These are phyloP conservation scores for Globisporangium takayamanum DNA, from an alignment of 352 stramenopile species.

Conservation along the genomic window DNA sequence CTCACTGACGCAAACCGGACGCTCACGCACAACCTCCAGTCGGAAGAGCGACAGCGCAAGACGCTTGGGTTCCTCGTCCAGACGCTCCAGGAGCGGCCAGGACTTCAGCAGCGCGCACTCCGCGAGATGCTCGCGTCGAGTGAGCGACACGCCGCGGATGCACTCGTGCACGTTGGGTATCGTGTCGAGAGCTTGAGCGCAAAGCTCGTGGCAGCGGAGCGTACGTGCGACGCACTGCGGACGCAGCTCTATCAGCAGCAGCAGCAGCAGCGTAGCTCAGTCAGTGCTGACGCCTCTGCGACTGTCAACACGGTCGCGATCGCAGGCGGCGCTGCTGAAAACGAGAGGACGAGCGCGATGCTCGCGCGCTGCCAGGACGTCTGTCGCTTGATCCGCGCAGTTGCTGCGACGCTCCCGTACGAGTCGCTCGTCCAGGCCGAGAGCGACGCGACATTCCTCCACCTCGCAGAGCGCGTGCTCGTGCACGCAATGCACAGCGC, in stretches of 20 bases:
- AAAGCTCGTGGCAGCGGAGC: slow-evolving; percentile 11
- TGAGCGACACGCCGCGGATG: slow-evolving; percentile 26
- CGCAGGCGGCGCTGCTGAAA: not conserved
- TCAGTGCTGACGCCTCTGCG: too few species aligned
- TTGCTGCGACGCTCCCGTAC: not conserved
- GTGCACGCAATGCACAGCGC: not conserved
- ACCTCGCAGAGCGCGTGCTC: not conserved
- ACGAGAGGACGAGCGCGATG: not conserved
- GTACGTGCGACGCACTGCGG: not conserved
- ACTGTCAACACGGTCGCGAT: too few species aligned
- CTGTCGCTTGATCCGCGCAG: slow-evolving; percentile 1
- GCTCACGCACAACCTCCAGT: slow-evolving; percentile 11
- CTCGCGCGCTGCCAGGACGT: not conserved
- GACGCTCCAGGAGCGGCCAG: slow-evolving; percentile 34
- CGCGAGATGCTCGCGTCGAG: slow-evolving; percentile 31
- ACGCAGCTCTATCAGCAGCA: too few species aligned
- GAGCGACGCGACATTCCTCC: not conserved
- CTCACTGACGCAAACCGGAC: slow-evolving; percentile 10
- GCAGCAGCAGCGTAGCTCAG: too few species aligned
- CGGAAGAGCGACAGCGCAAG: slow-evolving; percentile 15
- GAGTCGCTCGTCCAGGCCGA: not conserved
- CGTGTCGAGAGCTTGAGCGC: not conserved
- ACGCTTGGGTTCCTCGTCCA: slow-evolving; percentile 24
- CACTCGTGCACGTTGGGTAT: slow-evolving; percentile 19
- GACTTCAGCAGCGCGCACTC: slow-evolving; percentile 32